Percentiles rank a stretch among this genome's conserved stretches.
Evolutionary conservation across 2,329 filamentous ascomycete species (phyloP).

Genomic region (Fusarium temperatum): DNA sequence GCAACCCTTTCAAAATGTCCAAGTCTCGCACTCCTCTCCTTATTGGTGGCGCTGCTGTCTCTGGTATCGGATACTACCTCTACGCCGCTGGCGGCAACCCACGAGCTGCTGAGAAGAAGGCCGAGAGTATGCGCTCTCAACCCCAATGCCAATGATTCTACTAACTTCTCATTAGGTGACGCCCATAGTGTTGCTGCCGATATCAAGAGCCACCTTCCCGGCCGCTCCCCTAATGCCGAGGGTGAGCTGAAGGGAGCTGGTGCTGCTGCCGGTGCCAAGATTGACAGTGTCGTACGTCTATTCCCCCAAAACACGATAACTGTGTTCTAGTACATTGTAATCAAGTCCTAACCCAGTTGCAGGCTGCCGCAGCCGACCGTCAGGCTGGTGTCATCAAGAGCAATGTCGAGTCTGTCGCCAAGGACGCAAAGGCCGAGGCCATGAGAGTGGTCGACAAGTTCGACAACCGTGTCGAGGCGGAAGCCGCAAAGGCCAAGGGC

Average conservation of each 20-base stretch:
- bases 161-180: slow-evolving; percentile 69
- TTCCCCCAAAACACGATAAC: background rate
- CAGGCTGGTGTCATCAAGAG: slow-evolving; percentile 70
- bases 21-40: slow-evolving; percentile 61
- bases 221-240: slow-evolving; percentile 67
- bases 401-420: slow-evolving; percentile 66
- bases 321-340: background rate
- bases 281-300: slow-evolving; percentile 73
- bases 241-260: slow-evolving; percentile 64
- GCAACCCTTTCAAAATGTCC: slow-evolving; percentile 32
- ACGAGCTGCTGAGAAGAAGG: slow-evolving; percentile 84
- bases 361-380: slow-evolving; percentile 66
- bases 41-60: slow-evolving; percentile 70
- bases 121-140: slow-evolving; percentile 71
- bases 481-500: slow-evolving; percentile 83
- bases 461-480: slow-evolving; percentile 82
- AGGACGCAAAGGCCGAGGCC: slow-evolving; percentile 70
- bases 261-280: slow-evolving; percentile 65
- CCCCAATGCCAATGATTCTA: background rate
- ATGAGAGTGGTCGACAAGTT: slow-evolving; percentile 82
- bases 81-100: slow-evolving; percentile 85
- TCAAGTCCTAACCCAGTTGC: slow-evolving; percentile 1
- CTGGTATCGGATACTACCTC: slow-evolving; percentile 86
- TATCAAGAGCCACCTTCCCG: slow-evolving; percentile 72
- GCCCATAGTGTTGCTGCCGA: slow-evolving; percentile 73